Percentiles rank a stretch among this genome's conserved stretches.
phyloP scores from a whole-genome alignment of 371 early-diverging fungal genomes.

The Rhizopus delemar region DNA sequence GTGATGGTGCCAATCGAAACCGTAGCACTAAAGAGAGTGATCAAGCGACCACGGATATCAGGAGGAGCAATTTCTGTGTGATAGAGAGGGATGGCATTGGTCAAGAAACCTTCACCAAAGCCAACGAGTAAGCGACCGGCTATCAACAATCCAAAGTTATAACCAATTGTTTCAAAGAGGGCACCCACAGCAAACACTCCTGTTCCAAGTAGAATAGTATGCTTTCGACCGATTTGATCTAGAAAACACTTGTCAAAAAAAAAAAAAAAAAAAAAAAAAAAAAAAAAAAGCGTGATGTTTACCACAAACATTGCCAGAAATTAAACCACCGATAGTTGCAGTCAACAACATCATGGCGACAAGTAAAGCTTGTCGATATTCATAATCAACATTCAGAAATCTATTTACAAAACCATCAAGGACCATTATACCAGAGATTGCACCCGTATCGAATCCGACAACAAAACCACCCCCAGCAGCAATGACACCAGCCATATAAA shows the following conservation, averaged over 20 bases:
- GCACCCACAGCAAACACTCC: conserved; percentile 41
- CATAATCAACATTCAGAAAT: conserved; percentile 23
- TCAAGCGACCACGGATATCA: conserved; percentile 55
- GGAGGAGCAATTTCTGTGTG: conserved; percentile 76
- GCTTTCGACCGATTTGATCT: conserved; percentile 48
- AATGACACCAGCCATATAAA: conserved; percentile 27
- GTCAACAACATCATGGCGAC: conserved; percentile 49
- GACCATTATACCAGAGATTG: conserved; percentile 20
- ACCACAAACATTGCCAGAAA: conserved; percentile 48
- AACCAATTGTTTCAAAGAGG: conserved; percentile 45
- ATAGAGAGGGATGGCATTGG: conserved; percentile 42
- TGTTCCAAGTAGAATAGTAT: conserved; percentile 41
- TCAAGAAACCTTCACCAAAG: conserved; percentile 48
- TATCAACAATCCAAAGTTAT: conserved; percentile 40
- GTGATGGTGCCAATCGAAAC: conserved; percentile 41
- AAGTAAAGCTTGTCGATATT: conserved; percentile 48
- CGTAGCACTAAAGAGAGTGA: conserved; percentile 44
- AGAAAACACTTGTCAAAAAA: conserved; percentile 1
- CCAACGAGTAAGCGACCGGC: conserved; percentile 47
- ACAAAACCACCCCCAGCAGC: conserved; percentile 31
- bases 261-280: neutral
- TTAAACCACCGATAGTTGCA: conserved; percentile 44
- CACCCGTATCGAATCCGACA: conserved; percentile 23
- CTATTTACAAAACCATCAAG: conserved; percentile 27
- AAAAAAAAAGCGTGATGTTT: neutral